Evolutionary conservation across 352 stramenopile species (phyloP).

Genomic region (Pythium brachiatum): DNA sequence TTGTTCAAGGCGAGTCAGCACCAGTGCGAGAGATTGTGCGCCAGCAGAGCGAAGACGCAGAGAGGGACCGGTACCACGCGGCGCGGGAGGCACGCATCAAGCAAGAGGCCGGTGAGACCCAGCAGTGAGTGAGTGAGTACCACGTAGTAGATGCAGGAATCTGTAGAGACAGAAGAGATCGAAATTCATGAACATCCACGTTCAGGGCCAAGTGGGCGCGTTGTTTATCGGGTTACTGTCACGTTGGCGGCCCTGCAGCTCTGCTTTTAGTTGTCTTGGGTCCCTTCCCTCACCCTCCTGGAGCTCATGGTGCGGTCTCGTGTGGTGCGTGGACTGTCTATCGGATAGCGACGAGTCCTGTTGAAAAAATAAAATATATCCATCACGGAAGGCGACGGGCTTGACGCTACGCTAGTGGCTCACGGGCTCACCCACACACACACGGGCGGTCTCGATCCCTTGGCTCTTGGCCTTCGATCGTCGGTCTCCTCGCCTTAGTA

Average conservation of each 20-base stretch:
- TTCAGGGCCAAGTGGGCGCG: background rate
- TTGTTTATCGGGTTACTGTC: background rate
- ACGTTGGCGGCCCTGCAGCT: background rate
- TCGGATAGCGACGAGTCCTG: too few relatives aligned
- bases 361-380: constrained; percentile 24
- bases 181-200: background rate
- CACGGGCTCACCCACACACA: too few relatives aligned
- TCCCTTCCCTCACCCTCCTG: too few relatives aligned
- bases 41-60: background rate
- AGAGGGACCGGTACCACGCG: background rate
- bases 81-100: background rate
- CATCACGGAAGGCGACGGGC: constrained; percentile 1
- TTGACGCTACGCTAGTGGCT: background rate
- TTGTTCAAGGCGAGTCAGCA: too few relatives aligned
- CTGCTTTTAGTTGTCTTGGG: too few relatives aligned
- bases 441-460: background rate
- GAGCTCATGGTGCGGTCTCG: too few relatives aligned
- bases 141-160: background rate
- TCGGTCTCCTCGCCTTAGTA: constrained; percentile 30
- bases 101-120: background rate
- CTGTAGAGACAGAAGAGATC: background rate
- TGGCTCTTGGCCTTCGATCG: background rate
- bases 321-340: too few relatives aligned
- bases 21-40: background rate
- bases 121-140: background rate